Evolutionary conservation across 2,329 filamentous ascomycete species (phyloP), one percentile per base, ranked within the genome.

Genomic region (Verticillium dahliae): DNA sequence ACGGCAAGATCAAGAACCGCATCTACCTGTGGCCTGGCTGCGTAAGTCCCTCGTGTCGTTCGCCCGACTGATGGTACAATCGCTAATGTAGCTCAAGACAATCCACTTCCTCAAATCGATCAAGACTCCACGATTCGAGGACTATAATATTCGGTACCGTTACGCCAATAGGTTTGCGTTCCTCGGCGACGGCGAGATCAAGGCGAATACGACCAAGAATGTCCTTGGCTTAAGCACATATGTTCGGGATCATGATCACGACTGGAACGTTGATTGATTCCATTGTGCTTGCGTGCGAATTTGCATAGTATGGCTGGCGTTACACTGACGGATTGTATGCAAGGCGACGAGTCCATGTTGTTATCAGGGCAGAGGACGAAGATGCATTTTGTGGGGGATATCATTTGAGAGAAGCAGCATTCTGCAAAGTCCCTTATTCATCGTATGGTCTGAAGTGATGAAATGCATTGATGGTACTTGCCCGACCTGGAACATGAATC

Each of bases 111-210:
- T 75, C 62, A 75, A 75, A 65, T 66, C 69, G 13, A 72, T 74
- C 65, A 72, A 73, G 62, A 65, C 72, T 50, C 72, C 73, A 33
- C 69, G 72, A 5, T 74, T 66, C 54, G 70, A 73, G 61, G 64
- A 71, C 57, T 73, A 72, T 66, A 66, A 71, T 7, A 71, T 74
- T 57, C 65, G 65, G 41, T 74, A 74, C 63, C 68, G 71, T 27
- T 70, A 73, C 62, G 68, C 67, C 56, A 78, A 77, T 64, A 67
- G 72, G 7, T 77, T 75, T 64, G 73, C 73, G 11, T 77, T 73
- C 65, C 66, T 77, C 34, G 72, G 71, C 14, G 73, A 79, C 70
- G 78, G 79, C 34, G 74, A 79, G 65, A 74, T 80, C 31, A 79
- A 79, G 69, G 76, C 77, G 4, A 76, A 74, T 59, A 69, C 70